phyloP scores from a whole-genome alignment of 176 grass and related monocot genomes.

The Musa schizocarpa region DNA sequence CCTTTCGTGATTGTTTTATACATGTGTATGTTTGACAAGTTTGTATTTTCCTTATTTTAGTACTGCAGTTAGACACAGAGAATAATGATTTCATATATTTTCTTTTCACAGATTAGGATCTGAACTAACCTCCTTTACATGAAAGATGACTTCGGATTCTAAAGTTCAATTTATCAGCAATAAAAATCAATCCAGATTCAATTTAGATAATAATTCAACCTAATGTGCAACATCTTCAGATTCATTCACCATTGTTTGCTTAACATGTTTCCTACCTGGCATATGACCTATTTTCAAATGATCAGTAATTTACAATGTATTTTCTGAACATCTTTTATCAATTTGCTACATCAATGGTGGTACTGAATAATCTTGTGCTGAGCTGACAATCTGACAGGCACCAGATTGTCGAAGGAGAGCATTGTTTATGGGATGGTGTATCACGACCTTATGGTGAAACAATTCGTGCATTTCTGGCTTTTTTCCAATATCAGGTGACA shows the following conservation, averaged over 20 bases:
- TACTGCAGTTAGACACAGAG: background rate
- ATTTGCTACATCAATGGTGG: slow-evolving; percentile 5
- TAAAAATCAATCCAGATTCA: background rate
- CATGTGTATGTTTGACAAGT: background rate
- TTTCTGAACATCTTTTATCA: background rate
- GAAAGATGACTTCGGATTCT: background rate
- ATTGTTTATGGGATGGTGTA: slow-evolving; percentile 86
- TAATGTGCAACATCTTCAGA: background rate
- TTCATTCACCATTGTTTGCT: background rate
- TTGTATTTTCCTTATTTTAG: background rate
- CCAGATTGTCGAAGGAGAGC: slow-evolving; percentile 81
- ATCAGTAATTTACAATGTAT: background rate
- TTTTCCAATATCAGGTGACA: slow-evolving; percentile 80
- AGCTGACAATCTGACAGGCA: slow-evolving; percentile 46
- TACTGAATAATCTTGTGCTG: slow-evolving; percentile 5
- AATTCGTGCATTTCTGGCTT: slow-evolving; percentile 83
- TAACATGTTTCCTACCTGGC: background rate
- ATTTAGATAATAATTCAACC: background rate
- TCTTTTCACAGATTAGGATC: background rate
- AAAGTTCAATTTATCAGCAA: no score
- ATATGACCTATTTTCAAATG: background rate
- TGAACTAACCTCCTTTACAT: background rate
- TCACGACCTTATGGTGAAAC: slow-evolving; percentile 91
- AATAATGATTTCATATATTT: background rate
- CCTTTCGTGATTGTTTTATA: no score